Percentiles rank a stretch among this genome's conserved stretches.
Conservation (phyloP, 192 early-diverging fungal species). For the Backusella westeae region DNA sequence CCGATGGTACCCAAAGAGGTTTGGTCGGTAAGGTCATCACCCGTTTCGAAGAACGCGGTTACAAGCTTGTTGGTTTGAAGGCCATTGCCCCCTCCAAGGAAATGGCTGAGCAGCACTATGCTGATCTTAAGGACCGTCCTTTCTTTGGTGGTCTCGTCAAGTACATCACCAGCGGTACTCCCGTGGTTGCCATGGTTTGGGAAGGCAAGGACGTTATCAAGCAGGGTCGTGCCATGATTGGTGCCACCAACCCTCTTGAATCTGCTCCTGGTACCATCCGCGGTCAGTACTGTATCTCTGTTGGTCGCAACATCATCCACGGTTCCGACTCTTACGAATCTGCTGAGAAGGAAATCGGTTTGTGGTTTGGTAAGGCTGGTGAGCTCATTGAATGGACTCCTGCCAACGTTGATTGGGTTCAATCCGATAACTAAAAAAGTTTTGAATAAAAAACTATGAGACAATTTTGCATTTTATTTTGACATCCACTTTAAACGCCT, state of each 20-base stretch:
- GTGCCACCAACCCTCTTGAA: slow-evolving; percentile 89
- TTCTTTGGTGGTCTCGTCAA: slow-evolving; percentile 89
- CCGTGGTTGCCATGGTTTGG: slow-evolving; percentile 86
- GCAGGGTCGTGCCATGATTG: slow-evolving; percentile 85
- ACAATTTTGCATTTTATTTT: neutral
- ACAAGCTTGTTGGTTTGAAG: slow-evolving; percentile 89
- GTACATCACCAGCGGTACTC: slow-evolving; percentile 91
- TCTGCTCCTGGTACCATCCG: slow-evolving; percentile 89
- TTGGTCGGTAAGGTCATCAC: slow-evolving; percentile 84
- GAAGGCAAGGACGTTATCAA: slow-evolving; percentile 84
- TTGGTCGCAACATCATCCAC: slow-evolving; percentile 85
- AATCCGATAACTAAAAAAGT: slow-evolving; percentile 62
- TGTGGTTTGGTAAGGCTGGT: slow-evolving; percentile 69
- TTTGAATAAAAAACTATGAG: neutral
- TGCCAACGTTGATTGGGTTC: slow-evolving; percentile 68
- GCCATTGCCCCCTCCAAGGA: slow-evolving; percentile 58
- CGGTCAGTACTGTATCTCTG: slow-evolving; percentile 75
- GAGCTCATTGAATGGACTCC: slow-evolving; percentile 64
- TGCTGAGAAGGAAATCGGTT: slow-evolving; percentile 75
- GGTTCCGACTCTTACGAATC: slow-evolving; percentile 84
- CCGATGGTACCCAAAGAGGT: slow-evolving; percentile 84
- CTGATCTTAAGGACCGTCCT: slow-evolving; percentile 77
- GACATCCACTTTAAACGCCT: neutral
- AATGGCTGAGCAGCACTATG: slow-evolving; percentile 86
- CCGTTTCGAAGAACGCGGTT: slow-evolving; percentile 87